Evolutionary conservation across 2,329 filamentous ascomycete genomes (phyloP).

Genomic region (Zasmidium cellare): DNA sequence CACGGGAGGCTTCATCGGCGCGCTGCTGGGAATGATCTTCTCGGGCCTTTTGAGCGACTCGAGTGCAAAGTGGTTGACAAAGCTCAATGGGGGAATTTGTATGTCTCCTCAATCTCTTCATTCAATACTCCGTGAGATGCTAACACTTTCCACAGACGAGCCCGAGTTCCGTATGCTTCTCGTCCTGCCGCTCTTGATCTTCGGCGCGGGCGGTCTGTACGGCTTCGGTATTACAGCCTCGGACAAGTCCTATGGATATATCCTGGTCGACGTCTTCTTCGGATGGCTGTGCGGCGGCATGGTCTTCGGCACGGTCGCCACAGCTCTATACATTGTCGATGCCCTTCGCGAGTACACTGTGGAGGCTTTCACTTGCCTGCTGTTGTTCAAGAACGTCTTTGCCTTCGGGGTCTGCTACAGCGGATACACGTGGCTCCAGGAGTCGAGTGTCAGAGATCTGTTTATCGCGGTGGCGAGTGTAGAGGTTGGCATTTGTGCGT

Average conservation of each 20-base stretch:
- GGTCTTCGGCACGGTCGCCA: slow-evolving; percentile 83
- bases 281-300: slow-evolving; percentile 79
- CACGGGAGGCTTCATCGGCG: slow-evolving; percentile 79
- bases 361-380: slow-evolving; percentile 81
- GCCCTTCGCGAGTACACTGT: slow-evolving; percentile 81
- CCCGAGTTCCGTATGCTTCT: background rate
- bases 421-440: slow-evolving; percentile 76
- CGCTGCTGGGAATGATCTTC: slow-evolving; percentile 70
- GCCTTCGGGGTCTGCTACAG: slow-evolving; percentile 78
- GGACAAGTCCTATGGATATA: slow-evolving; percentile 62
- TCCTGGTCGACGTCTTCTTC: slow-evolving; percentile 75
- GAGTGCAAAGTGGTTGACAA: slow-evolving; percentile 64
- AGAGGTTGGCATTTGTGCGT: slow-evolving; percentile 71
- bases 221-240: slow-evolving; percentile 55
- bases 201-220: background rate
- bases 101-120: background rate
- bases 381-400: slow-evolving; percentile 92
- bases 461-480: slow-evolving; percentile 73
- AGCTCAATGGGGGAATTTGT: background rate
- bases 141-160: background rate
- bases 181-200: background rate
- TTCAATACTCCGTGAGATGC: background rate
- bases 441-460: slow-evolving; percentile 56
- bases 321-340: slow-evolving; percentile 83
- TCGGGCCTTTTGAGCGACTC: slow-evolving; percentile 71